Evolutionary conservation across 2,329 filamentous ascomycete genomes (phyloP).

Genomic region (Pleoardoris graminearum): DNA sequence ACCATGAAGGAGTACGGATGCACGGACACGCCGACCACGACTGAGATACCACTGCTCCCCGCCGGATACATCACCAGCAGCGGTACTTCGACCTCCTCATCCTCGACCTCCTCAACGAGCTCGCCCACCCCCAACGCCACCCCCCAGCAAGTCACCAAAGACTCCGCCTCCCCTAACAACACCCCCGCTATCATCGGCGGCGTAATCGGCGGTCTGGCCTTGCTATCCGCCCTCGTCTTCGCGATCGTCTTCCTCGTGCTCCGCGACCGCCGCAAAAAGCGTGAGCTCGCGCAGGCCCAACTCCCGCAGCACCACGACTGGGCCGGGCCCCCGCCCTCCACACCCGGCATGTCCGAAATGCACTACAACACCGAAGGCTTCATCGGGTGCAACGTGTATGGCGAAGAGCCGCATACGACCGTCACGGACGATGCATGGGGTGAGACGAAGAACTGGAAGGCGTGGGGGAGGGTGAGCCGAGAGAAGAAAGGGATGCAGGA

Average conservation of each 20-base stretch:
- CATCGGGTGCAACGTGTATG: conserved; percentile 2
- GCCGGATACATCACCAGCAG: conserved; percentile 1
- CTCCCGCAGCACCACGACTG: conserved; percentile 1
- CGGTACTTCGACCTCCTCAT: conserved; percentile 6
- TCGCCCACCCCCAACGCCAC: conserved; percentile 4
- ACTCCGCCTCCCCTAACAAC: conserved; percentile 14
- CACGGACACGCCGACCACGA: conserved; percentile 23
- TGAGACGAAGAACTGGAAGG: conserved; percentile 1
- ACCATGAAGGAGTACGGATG: conserved; percentile 40
- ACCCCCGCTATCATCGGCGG: conserved; percentile 40
- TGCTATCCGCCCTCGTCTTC: conserved; percentile 28
- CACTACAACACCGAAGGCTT: conserved; percentile 17
- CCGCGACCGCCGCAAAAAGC: conserved; percentile 23
- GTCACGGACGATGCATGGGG: not conserved
- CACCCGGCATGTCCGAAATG: conserved; percentile 12
- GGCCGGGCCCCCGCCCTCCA: conserved; percentile 8
- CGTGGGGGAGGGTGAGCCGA: not conserved
- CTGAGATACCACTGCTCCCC: conserved; percentile 20
- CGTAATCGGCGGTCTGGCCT: conserved; percentile 35
- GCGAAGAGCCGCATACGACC: not conserved
- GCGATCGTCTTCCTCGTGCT: conserved; percentile 25
- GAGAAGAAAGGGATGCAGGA: conserved; percentile 4
- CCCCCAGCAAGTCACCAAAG: conserved; percentile 3
- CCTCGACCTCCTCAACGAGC: conserved; percentile 9
- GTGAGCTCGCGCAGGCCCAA: conserved; percentile 10